phyloP scores from a whole-genome alignment of 2,329 filamentous ascomycete species.

The Cryphonectria japonica region DNA sequence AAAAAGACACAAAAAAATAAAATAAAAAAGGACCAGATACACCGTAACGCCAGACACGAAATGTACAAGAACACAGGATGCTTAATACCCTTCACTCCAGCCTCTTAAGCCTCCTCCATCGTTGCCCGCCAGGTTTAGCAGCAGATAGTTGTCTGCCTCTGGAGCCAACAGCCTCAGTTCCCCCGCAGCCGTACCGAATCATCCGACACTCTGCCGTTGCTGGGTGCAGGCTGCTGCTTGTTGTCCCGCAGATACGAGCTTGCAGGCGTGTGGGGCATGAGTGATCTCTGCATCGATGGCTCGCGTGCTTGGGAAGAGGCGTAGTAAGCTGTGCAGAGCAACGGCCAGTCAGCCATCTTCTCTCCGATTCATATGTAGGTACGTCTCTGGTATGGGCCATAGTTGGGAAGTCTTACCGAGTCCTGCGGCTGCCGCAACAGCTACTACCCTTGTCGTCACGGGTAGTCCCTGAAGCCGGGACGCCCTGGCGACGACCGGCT shows the following conservation, averaged over 20 bases:
- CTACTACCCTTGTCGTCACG: constrained; percentile 21
- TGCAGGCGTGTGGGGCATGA: not conserved
- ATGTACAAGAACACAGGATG: not conserved
- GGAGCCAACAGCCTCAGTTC: not conserved
- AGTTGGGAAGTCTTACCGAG: constrained; percentile 10
- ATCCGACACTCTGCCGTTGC: not conserved
- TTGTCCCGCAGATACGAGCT: not conserved
- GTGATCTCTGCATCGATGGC: not conserved
- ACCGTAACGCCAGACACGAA: not conserved
- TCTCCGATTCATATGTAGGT: not conserved
- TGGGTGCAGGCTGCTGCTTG: not conserved
- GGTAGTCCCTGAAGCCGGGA: constrained; percentile 24
- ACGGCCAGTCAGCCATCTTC: not conserved
- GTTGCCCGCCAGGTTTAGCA: not conserved
- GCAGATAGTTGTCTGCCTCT: not conserved
- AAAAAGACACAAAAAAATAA: not conserved
- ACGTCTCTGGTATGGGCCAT: not conserved
- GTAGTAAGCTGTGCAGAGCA: constrained; percentile 18
- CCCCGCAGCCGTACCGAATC: not conserved
- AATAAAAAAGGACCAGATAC: not conserved
- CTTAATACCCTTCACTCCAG: not conserved
- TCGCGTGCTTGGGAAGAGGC: constrained; percentile 20
- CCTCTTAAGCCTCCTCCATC: not conserved
- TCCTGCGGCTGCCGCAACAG: constrained; percentile 26
- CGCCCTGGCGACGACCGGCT: constrained; percentile 23